Conservation (phyloP, 2,329 filamentous ascomycete genomes). For the Penicillium sp. region DNA sequence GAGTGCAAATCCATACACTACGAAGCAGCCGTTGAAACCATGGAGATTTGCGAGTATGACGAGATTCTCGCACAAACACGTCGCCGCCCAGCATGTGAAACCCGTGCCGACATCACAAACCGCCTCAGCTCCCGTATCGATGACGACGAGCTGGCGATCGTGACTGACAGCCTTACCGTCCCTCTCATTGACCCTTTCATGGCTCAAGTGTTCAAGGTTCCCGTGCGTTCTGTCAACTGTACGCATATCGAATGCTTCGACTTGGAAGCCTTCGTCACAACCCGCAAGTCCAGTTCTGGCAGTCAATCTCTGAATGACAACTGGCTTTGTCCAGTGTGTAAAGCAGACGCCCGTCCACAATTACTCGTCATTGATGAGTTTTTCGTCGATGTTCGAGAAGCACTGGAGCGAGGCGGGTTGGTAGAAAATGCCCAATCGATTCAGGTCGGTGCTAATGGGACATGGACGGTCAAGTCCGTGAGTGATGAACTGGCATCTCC, state of each 20-base stretch:
- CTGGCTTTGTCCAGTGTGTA: conserved; percentile 85
- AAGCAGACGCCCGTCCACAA: conserved; percentile 66
- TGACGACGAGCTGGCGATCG: conserved; percentile 59
- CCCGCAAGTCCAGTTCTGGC: conserved; percentile 47
- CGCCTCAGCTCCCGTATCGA: conserved; percentile 38
- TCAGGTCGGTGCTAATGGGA: conserved; percentile 57
- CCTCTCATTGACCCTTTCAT: conserved; percentile 64
- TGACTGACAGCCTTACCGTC: conserved; percentile 54
- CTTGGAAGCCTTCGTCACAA: conserved; percentile 70
- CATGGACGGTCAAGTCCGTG: conserved; percentile 53
- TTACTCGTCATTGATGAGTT: conserved; percentile 69
- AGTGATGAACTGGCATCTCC: conserved; percentile 13
- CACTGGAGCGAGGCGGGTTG: conserved; percentile 47
- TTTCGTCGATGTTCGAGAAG: conserved; percentile 55
- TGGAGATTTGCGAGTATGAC: conserved; percentile 49
- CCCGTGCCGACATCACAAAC: conserved; percentile 53
- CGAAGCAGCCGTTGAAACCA: conserved; percentile 63
- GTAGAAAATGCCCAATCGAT: conserved; percentile 55
- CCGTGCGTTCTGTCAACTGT: conserved; percentile 66
- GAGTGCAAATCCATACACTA: conserved; percentile 40
- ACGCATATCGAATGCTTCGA: conserved; percentile 85
- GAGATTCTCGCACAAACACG: conserved; percentile 36
- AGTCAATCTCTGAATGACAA: conserved; percentile 44
- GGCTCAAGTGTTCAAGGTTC: conserved; percentile 58
- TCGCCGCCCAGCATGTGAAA: conserved; percentile 44